Conservation (phyloP, 257 asterid species). For the Solanum rostratum region DNA sequence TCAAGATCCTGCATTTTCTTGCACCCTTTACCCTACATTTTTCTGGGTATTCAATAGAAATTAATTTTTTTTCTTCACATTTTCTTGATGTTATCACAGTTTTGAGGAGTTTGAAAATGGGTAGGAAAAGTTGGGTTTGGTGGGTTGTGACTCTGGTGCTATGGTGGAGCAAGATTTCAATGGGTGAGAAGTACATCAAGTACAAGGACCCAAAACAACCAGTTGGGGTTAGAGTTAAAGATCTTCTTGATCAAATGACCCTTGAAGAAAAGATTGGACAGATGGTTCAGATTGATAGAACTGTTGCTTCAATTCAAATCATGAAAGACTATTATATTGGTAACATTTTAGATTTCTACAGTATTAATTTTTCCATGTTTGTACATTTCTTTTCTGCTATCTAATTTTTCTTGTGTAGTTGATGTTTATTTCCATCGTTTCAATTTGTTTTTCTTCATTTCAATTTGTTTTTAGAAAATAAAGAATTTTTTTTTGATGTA, state of each 20-base stretch:
- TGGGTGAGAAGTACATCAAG: conserved; percentile 29
- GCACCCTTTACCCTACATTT: background rate
- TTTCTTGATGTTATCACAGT: background rate
- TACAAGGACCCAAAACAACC: conserved; percentile 71
- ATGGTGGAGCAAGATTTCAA: conserved; percentile 34
- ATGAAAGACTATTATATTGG: conserved; percentile 59
- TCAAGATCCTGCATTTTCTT: background rate
- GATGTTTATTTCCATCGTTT: background rate
- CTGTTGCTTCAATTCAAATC: conserved; percentile 47
- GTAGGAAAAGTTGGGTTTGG: background rate
- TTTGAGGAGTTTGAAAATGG: background rate
- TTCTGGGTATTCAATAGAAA: background rate
- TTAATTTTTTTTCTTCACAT: background rate
- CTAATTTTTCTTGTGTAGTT: background rate
- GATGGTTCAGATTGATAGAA: conserved; percentile 86
- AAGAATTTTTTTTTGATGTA: too few species aligned
- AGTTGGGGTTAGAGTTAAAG: conserved; percentile 42
- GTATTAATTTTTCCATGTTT: background rate
- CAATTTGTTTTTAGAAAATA: background rate
- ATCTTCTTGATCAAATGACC: conserved; percentile 61
- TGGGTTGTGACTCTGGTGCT: conserved; percentile 25
- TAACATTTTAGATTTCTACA: conserved; percentile 7
- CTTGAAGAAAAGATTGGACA: conserved; percentile 80
- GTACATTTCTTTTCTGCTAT: background rate
- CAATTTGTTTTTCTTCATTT: background rate